Evolutionary conservation across 169 alveolate species (phyloP).

Genomic region (Plasmodium vinckei): DNA sequence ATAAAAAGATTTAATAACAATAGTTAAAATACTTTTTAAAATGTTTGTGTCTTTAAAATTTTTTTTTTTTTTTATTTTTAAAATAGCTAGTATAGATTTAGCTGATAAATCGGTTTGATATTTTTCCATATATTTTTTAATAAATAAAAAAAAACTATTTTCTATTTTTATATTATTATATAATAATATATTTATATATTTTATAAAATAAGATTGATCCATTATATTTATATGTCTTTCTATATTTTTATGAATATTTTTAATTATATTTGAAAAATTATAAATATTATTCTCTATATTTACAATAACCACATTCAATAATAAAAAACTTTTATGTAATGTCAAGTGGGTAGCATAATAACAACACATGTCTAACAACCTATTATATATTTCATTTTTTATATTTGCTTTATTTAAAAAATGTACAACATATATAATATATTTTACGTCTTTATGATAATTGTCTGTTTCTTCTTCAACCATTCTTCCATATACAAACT

Average conservation of each 20-base stretch:
- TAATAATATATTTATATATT: constrained; percentile 22
- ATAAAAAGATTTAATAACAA: constrained; percentile 12
- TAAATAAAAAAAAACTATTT: constrained; percentile 31
- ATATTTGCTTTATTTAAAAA: constrained; percentile 62
- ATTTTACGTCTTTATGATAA: constrained; percentile 35
- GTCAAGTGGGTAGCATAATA: constrained; percentile 36
- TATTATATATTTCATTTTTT: constrained; percentile 34
- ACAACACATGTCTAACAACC: constrained; percentile 45
- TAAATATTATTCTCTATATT: constrained; percentile 3
- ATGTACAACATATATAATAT: constrained; percentile 26
- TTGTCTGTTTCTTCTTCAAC: constrained; percentile 52
- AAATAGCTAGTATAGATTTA: constrained; percentile 19
- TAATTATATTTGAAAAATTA: neutral
- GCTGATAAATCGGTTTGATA: neutral
- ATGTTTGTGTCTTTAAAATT: constrained; percentile 28
- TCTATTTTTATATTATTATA: constrained; percentile 22
- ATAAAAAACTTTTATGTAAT: constrained; percentile 33
- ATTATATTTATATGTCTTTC: constrained; percentile 40
- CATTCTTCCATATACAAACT: neutral
- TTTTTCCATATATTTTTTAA: constrained; percentile 18
- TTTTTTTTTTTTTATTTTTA: constrained; percentile 36
- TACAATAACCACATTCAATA: constrained; percentile 16
- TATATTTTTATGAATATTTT: constrained; percentile 38
- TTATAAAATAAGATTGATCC: constrained; percentile 13
- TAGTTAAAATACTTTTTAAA: constrained; percentile 9